Evolutionary conservation across 768 basidiomycete species (phyloP), one percentile per base, ranked within the genome.

Genomic region (Amanita rimosa): DNA sequence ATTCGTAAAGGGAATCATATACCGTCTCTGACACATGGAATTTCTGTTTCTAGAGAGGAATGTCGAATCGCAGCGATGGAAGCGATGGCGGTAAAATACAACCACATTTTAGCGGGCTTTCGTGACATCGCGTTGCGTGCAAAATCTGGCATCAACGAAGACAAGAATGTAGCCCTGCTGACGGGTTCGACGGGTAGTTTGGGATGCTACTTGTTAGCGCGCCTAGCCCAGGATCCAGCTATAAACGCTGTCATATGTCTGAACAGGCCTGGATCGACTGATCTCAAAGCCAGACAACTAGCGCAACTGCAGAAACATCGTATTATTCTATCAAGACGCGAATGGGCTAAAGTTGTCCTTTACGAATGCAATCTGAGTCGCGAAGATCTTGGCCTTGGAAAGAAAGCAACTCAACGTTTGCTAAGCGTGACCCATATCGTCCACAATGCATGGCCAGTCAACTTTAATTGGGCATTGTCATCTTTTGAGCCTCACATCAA

Each of bases 401-500:
- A 29, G 51, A 55, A 6, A 61, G 60, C 44, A 51, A 54, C 14
- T 55, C 63, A 53, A 62, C 63, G 63, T 60, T 52, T 65, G 6
- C 53, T 58, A 14, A 37, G 48, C 6, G 58, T 59, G 10, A 66
- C 62, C 0, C 61, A 66, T 40, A 60, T 67, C 53, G 59, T 61
- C 48, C 52, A 67, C 39, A 64, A 62, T 16, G 72, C 72, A 5
- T 74, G 72, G 72, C 67, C 66, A 1, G 65, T 74, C 40, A 65
- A 75, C 44, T 73, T 72, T 50, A 72, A 67, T 45, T 47, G 69
- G 29, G 58, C 58, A 3, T 57, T 74, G 8, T 58, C 65, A 5
- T 72, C 73, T 1, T 71, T 74, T 45, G 71, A 72, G 31, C 64
- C 67, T 3, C 70, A 61, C 45, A 60, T 74, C 10, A 61, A 58